Percentiles rank a stretch among this genome's conserved stretches.
phyloP scores from a whole-genome alignment of 2,329 filamentous ascomycete genomes.

The Parasarocladium wereldwijsianum region DNA sequence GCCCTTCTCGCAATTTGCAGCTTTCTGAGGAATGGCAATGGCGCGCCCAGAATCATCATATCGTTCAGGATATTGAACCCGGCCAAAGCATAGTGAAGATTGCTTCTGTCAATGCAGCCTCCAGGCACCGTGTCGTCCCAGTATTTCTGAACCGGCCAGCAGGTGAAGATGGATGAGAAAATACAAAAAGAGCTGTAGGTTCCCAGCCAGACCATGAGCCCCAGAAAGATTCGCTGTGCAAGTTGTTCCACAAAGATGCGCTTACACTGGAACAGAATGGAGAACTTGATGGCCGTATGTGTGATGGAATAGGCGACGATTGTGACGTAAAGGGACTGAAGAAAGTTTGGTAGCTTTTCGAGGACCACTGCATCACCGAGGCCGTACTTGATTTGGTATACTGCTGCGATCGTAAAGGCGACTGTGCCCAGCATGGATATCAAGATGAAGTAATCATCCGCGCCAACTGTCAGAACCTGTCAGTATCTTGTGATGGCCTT shows the following conservation, averaged over 20 bases:
- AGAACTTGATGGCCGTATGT: slow-evolving; percentile 14
- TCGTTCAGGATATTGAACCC: slow-evolving; percentile 18
- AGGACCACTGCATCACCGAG: slow-evolving; percentile 9
- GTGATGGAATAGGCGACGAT: slow-evolving; percentile 12
- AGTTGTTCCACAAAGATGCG: slow-evolving; percentile 12
- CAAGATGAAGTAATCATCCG: slow-evolving; percentile 7
- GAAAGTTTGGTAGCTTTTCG: slow-evolving; percentile 8
- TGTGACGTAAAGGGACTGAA: slow-evolving; percentile 10
- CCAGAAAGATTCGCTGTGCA: slow-evolving; percentile 10
- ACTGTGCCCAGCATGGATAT: too few species aligned
- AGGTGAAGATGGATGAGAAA: slow-evolving; percentile 12
- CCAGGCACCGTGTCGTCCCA: slow-evolving; percentile 12
- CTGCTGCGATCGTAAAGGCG: too few species aligned
- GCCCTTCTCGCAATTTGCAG: slow-evolving; percentile 23
- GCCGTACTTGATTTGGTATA: slow-evolving; percentile 12
- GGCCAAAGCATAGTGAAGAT: slow-evolving; percentile 13
- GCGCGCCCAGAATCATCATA: slow-evolving; percentile 13
- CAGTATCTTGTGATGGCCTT: too few species aligned
- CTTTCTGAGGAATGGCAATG: slow-evolving; percentile 16
- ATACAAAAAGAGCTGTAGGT: slow-evolving; percentile 11
- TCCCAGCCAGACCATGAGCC: slow-evolving; percentile 10
- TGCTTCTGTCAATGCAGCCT: slow-evolving; percentile 11
- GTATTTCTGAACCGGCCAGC: slow-evolving; percentile 13
- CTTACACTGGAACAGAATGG: slow-evolving; percentile 13
- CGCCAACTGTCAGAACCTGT: slow-evolving; percentile 3